phyloP scores from a whole-genome alignment of 2,329 filamentous ascomycete species.

The Calonectria hawksworthii region DNA sequence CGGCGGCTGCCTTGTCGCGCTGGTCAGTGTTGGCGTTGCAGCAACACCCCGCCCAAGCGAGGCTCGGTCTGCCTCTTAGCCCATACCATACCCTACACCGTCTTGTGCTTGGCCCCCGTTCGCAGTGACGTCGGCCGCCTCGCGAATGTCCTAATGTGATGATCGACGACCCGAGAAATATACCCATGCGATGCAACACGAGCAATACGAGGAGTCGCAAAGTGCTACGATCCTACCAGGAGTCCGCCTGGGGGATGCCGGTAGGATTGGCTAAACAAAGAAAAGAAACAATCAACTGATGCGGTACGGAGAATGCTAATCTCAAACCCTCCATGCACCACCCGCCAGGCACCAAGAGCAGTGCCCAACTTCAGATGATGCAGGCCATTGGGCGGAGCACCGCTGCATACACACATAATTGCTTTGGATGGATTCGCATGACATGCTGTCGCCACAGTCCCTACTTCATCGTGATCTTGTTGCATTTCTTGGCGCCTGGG shows the following conservation, averaged over 20 bases:
- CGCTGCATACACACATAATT: conserved; percentile 11
- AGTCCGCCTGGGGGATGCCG: background rate
- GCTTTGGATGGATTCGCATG: conserved; percentile 22
- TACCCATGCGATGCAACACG: conserved; percentile 25
- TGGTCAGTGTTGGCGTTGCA: conserved; percentile 18
- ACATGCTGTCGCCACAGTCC: conserved; percentile 16
- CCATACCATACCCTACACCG: conserved; percentile 19
- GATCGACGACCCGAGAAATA: conserved; percentile 12
- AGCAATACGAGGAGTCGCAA: conserved; percentile 18
- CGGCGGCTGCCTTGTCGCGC: conserved; percentile 22
- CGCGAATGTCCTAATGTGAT: background rate
- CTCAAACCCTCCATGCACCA: conserved; percentile 10
- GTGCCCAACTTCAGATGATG: conserved; percentile 10
- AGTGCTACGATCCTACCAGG: background rate
- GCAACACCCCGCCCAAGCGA: conserved; percentile 25
- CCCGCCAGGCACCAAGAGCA: conserved; percentile 5
- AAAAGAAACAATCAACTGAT: conserved; percentile 8
- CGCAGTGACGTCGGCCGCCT: conserved; percentile 8
- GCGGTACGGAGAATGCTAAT: background rate
- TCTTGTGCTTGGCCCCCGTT: conserved; percentile 9
- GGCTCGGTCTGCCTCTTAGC: conserved; percentile 23
- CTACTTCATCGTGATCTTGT: conserved; percentile 24
- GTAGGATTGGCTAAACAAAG: conserved; percentile 15
- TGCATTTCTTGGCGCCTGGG: conserved; percentile 29
- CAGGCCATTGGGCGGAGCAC: conserved; percentile 16